Conservation (phyloP, 495 filamentous ascomycete genomes). For the Neurospora sp. region DNA sequence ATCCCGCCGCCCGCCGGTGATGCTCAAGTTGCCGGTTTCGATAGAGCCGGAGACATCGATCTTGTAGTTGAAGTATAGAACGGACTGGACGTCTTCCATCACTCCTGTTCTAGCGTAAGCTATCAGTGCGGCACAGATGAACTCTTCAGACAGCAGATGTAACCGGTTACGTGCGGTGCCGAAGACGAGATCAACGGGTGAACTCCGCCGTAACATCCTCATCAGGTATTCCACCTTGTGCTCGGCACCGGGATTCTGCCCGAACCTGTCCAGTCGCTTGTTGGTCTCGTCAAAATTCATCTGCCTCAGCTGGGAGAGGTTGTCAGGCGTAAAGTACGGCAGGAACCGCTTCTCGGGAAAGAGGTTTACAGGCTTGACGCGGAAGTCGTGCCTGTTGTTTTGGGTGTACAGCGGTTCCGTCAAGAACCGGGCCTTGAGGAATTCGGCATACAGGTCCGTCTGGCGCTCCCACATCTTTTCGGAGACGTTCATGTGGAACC, state of each 20-base stretch:
- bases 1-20: background rate
- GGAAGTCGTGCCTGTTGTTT: constrained; percentile 18
- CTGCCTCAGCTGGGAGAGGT: constrained; percentile 6
- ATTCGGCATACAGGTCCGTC: constrained; percentile 17
- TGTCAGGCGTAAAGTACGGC: background rate
- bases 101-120: constrained; percentile 20
- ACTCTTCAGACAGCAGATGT: constrained; percentile 23
- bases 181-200: constrained; percentile 6
- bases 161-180: constrained; percentile 1
- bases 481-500: constrained; percentile 6
- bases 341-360: constrained; percentile 8
- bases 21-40: background rate
- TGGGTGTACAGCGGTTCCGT: constrained; percentile 25
- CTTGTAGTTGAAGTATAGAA: constrained; percentile 4
- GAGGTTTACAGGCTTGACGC: constrained; percentile 22
- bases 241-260: constrained; percentile 16
- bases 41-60: constrained; percentile 2
- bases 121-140: constrained; percentile 21
- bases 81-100: constrained; percentile 3
- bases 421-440: constrained; percentile 26
- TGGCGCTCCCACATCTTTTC: constrained; percentile 8
- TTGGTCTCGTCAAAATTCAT: constrained; percentile 7
- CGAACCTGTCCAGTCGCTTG: constrained; percentile 7
- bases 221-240: constrained; percentile 17
- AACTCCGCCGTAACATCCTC: constrained; percentile 13